Evolutionary conservation across 176 grass and related monocot species (phyloP), one percentile per base, ranked within the genome.

Genomic region (Oryza longistaminata): DNA sequence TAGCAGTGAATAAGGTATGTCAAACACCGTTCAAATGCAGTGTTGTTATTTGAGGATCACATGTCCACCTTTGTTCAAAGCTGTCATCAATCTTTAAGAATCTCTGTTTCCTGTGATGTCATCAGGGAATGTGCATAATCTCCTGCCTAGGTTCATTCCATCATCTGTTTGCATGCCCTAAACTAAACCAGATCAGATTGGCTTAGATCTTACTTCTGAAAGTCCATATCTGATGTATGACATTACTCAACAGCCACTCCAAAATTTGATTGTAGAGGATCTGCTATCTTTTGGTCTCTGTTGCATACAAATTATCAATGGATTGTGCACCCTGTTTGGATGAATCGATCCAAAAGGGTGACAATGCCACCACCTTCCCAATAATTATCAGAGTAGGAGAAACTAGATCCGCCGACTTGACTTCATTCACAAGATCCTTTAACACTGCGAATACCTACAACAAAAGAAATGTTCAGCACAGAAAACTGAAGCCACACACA

Each of bases 321-420:
- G 16, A 80, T 26, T 14, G 60, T 1, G n/a, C 83, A 79, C 68
- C 71, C 61, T 89, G 85, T 85, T 88, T 53, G 73, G 81, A 86
- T 68, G 75, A 79, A 62, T 81, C 85, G 35, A 81, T 81, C 91
- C 90, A 99, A 22, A 94, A 89, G 24, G 93, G 91, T 25, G 96
- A 99, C 68, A 99, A 82, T 2, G 90, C 86, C 26, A 99, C 96
- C 29, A 91, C 91, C 68, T 94, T 94, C 46, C 96, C 93, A 10
- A 99, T 91, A 81, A 96, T 92, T 84, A 96, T 91, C 22, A 99
- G 82, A 80, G 93, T 96, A 39, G 93, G 90, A 53, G 93, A 96
- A 82, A 94, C 72, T 40, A 92, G 80, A 85, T 89, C 81, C 9
- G 88, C 86, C 1, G 46, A 89, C 71, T 86, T 89, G 50, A 96